phyloP scores from a whole-genome alignment of 192 early-diverging fungal species.

The Backusella macrospora region DNA sequence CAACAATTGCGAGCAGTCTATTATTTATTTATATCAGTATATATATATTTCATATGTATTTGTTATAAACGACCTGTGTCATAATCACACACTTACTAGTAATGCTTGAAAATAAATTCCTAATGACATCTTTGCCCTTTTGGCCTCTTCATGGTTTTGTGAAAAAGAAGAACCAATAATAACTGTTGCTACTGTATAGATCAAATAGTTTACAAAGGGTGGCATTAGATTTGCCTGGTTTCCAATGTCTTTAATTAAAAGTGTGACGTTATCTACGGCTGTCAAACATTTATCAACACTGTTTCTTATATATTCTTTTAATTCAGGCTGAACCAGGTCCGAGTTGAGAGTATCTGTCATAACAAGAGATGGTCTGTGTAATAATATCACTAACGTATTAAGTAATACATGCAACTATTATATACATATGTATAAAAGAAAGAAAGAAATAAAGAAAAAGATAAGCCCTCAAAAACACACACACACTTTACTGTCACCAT shows the following conservation, averaged over 20 bases:
- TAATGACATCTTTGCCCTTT: conserved; percentile 44
- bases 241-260: conserved; percentile 44
- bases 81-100: conserved; percentile 23
- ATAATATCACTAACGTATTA: conserved; percentile 45
- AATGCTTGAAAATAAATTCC: conserved; percentile 44
- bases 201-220: conserved; percentile 48
- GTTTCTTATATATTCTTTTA: conserved; percentile 37
- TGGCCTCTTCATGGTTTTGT: conserved; percentile 38
- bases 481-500: neutral
- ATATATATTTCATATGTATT: neutral
- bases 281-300: conserved; percentile 43
- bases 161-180: conserved; percentile 51
- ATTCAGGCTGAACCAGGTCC: conserved; percentile 27
- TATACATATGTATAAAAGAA: no score
- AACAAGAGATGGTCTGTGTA: conserved; percentile 49
- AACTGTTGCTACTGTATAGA: conserved; percentile 52
- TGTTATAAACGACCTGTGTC: neutral
- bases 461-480: no score
- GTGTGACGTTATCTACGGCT: conserved; percentile 45
- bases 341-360: conserved; percentile 27
- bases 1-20: conserved; percentile 49
- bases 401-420: conserved; percentile 46
- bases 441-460: conserved; percentile 8
- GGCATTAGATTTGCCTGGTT: conserved; percentile 34
- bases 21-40: neutral